A percentile compares a stretch with the other conserved stretches of the same genome.
These are phyloP conservation scores for Cytauxzoon felis DNA, from an alignment of 169 alveolate genomes.

Conservation along the genomic window DNA sequence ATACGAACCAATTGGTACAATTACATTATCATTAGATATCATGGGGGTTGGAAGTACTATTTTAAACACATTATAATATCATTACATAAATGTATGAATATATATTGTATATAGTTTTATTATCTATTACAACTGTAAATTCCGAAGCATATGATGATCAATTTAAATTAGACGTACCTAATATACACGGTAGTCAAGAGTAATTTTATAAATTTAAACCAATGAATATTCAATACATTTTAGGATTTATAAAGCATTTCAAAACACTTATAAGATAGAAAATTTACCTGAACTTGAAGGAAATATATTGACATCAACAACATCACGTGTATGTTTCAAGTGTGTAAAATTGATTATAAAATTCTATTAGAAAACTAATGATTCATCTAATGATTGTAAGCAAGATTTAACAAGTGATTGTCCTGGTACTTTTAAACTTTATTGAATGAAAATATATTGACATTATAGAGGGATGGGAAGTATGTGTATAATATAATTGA, in stretches of 20 bases:
- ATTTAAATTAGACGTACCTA: conserved; percentile 47
- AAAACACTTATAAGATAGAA: conserved; percentile 34
- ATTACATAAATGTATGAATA: background rate
- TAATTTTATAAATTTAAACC: background rate
- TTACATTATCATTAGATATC: background rate
- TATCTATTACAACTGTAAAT: background rate
- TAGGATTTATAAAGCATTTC: conserved; percentile 33
- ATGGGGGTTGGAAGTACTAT: conserved; percentile 8
- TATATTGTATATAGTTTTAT: background rate
- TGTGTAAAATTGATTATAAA: background rate
- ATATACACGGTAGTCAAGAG: conserved; percentile 51
- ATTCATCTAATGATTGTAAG: too few species aligned
- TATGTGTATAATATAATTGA: background rate
- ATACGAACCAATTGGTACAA: background rate
- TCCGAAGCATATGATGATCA: conserved; percentile 12
- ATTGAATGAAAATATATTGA: too few species aligned
- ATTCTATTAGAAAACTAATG: too few species aligned
- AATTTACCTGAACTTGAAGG: conserved; percentile 25
- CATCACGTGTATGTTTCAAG: conserved; percentile 13
- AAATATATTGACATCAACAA: conserved; percentile 37
- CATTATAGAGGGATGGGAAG: conserved; percentile 48
- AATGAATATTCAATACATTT: background rate
- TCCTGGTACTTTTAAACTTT: conserved; percentile 21
- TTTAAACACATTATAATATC: background rate
- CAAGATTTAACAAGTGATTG: conserved; percentile 48